Evolutionary conservation across 768 basidiomycete species (phyloP), one percentile per base, ranked within the genome.

Genomic region (Amanita fuliginea): DNA sequence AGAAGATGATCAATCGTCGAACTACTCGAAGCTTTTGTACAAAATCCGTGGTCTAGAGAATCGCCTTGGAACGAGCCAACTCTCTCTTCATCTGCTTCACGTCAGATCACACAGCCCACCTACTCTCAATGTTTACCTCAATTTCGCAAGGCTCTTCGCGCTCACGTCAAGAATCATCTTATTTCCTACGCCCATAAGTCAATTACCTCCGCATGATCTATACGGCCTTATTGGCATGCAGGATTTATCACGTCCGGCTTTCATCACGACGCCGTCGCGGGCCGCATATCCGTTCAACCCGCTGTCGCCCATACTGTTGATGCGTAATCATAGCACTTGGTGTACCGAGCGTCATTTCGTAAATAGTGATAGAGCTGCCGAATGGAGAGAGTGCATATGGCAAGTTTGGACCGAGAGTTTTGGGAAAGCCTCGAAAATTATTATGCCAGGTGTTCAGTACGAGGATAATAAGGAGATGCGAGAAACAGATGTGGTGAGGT

Each of bases 311-410:
- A 54, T 78, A 13, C 52, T 79, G 18, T 56, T 71, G 64, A 55
- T 59, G 55, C 52, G 68, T 56, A 57, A 78, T 55, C 64, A 77
- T 53, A 65, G 70, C 1, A 57, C 74, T 7, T 84, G 82, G 82
- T 84, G 82, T 54, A 71, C 75, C 1, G 81, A 83, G 51, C 71
- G 80, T 33, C 66, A 73, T 49, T 75, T 77, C 51, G 54, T 71
- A 14, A 59, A 63, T 41, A 60, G 63, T 30, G 70, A 73, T 19
- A 76, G 79, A 18, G 52, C 55, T 1, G 60, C 68, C 3, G 78
- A 81, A 51, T 84, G 81, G 81, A 66, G 71, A 30, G 77, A 80
- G 51, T 84, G 82, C 58, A 61, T 83, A 11, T 84, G 81, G 81
- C 77, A 79, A 55, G 51, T 81, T 50, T 76, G 75, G 67, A 67